phyloP scores from a whole-genome alignment of 352 stramenopile genomes.

The Globisporangium recalcitrans region DNA sequence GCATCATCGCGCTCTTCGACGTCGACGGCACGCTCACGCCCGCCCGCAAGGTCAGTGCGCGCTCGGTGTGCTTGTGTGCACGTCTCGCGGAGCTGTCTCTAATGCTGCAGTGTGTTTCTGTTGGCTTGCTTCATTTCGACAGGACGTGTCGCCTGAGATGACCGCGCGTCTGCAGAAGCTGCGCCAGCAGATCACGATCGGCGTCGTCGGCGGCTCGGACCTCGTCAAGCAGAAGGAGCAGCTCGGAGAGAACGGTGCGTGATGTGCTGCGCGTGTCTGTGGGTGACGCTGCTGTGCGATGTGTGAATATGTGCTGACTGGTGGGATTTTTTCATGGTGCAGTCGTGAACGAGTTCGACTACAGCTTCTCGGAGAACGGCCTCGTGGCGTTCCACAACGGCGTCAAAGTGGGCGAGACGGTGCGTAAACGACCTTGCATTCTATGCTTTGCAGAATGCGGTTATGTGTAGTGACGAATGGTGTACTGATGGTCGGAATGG shows the following conservation, averaged over 20 bases:
- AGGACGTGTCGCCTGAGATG: conserved; percentile 91
- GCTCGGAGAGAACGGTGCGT: conserved; percentile 89
- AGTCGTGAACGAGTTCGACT: conserved; percentile 95
- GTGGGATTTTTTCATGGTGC: conserved; percentile 3
- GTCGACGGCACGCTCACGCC: conserved; percentile 98
- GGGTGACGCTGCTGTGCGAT: background rate
- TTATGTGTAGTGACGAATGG: background rate
- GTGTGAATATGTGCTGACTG: background rate
- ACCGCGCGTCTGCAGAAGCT: conserved; percentile 91
- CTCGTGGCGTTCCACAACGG: conserved; percentile 97
- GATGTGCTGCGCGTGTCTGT: background rate
- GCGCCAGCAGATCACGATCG: conserved; percentile 92
- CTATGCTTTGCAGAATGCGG: background rate
- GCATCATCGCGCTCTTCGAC: conserved; percentile 98
- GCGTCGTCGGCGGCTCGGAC: conserved; percentile 97
- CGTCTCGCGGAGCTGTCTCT: too few relatives aligned
- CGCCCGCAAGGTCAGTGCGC: conserved; percentile 74
- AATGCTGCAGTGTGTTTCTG: background rate
- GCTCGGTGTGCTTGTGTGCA: too few relatives aligned
- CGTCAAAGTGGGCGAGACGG: conserved; percentile 85
- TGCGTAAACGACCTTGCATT: conserved; percentile 16
- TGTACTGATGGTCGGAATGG: background rate
- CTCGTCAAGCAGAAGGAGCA: conserved; percentile 99
- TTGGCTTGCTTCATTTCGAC: background rate
- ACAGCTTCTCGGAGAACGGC: conserved; percentile 99